A percentile compares a stretch with the other conserved stretches of the same genome.
Conservation (phyloP, 208 protist species). For the Borovskyia barvae region DNA sequence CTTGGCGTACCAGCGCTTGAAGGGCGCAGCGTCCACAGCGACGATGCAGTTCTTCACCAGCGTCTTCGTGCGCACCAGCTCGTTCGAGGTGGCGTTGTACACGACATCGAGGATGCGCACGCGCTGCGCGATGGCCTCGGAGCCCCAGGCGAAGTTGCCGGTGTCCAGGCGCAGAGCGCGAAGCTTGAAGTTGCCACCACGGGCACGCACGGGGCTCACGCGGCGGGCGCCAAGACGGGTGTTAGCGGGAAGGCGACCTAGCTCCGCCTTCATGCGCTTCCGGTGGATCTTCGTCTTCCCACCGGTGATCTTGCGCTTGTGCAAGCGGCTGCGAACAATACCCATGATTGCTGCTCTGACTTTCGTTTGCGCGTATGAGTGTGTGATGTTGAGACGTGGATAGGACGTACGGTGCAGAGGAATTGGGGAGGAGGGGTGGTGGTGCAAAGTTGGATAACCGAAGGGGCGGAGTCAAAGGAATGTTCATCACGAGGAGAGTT, state of each 20-base stretch:
- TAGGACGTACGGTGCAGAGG: too few species aligned
- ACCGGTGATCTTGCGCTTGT: constrained; percentile 98
- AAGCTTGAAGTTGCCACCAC: constrained; percentile 98
- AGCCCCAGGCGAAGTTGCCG: constrained; percentile 98
- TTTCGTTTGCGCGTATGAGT: not conserved
- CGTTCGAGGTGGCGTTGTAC: constrained; percentile 99
- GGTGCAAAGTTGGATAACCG: not conserved
- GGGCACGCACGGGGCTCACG: constrained; percentile 94
- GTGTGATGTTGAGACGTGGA: not conserved
- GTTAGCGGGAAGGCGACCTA: constrained; percentile 96
- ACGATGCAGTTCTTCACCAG: constrained; percentile 99
- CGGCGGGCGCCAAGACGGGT: constrained; percentile 95
- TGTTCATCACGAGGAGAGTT: too few species aligned
- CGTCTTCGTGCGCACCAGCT: constrained; percentile 99
- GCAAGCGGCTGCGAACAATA: constrained; percentile 96
- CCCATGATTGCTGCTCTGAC: constrained; percentile 89
- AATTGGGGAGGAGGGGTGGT: not conserved
- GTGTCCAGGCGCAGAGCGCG: constrained; percentile 98
- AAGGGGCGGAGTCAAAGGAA: too few species aligned
- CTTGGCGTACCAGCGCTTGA: constrained; percentile 98
- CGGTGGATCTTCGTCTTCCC: constrained; percentile 92
- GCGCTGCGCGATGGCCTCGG: constrained; percentile 88
- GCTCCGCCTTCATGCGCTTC: constrained; percentile 96
- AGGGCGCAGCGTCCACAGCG: constrained; percentile 97
- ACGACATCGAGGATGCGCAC: constrained; percentile 98